A percentile compares a stretch with the other conserved stretches of the same genome.
Evolutionary conservation across 108 stramenopile genomes (phyloP).

Genomic region (Chaetoceros tenuissimus): DNA sequence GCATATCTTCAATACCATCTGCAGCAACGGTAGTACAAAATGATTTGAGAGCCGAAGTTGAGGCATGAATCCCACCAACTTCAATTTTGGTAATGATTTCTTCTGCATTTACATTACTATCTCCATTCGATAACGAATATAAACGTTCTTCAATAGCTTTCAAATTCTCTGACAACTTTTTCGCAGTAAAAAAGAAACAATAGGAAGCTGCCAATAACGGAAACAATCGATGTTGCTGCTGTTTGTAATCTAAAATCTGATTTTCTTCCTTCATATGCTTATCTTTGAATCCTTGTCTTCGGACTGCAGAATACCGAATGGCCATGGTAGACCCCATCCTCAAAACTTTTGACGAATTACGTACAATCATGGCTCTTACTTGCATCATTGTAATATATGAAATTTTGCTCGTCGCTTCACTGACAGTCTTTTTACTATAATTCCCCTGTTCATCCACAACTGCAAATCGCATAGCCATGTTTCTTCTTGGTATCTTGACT

Average conservation of each 20-base stretch:
- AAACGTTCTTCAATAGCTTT: slow-evolving; percentile 63
- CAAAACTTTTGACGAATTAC: slow-evolving; percentile 38
- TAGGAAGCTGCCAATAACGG: slow-evolving; percentile 84
- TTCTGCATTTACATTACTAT: too few species aligned
- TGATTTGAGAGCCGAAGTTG: slow-evolving; percentile 84
- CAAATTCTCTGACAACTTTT: slow-evolving; percentile 42
- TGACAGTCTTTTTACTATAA: slow-evolving; percentile 45
- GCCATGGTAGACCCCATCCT: slow-evolving; percentile 84
- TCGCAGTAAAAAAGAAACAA: slow-evolving; percentile 85
- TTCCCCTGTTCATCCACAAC: slow-evolving; percentile 59
- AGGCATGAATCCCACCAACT: slow-evolving; percentile 84
- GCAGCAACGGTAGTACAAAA: slow-evolving; percentile 79
- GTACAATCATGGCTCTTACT: slow-evolving; percentile 75
- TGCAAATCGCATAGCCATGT: slow-evolving; percentile 92
- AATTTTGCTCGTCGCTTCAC: slow-evolving; percentile 71
- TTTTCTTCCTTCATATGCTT: slow-evolving; percentile 31
- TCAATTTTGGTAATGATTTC: slow-evolving; percentile 47
- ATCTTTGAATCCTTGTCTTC: slow-evolving; percentile 80
- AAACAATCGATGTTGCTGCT: slow-evolving; percentile 92
- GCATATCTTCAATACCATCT: slow-evolving; percentile 92
- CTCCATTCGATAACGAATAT: too few species aligned
- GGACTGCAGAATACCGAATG: slow-evolving; percentile 88
- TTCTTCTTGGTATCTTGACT: slow-evolving; percentile 79
- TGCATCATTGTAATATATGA: slow-evolving; percentile 97
- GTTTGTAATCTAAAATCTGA: slow-evolving; percentile 89